Evolutionary conservation across 768 basidiomycete genomes (phyloP), one percentile per base, ranked within the genome.

Genomic region (Pulveroboletus ravenelii): DNA sequence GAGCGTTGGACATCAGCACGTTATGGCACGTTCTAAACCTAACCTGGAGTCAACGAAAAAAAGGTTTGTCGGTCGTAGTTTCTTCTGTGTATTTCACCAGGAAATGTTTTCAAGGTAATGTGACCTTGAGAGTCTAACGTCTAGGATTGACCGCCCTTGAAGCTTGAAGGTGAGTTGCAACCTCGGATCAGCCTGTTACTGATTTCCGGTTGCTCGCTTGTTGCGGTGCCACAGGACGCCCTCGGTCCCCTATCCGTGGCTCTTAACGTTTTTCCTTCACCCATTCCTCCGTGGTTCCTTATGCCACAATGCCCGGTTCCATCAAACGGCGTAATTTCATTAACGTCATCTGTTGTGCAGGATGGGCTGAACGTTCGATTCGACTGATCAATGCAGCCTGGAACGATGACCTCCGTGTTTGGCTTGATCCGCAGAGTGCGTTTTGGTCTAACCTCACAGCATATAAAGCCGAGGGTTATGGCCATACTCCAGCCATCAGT

Each of bases 311-410:
- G 13, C 15, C 18, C 32, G 45, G 27, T 32, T 49, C 38, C 30
- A 37, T 18, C 30, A 18, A 29, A 38, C 34, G 7, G 23, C 31
- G 12, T 31, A 43, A 18, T 44, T 43, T 46, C 47, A 20, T 43
- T 31, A 13, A 32, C 38, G 37, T 45, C 39, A 27, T 34, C 41
- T 10, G 20, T 48, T 42, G 49, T 39, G 57, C 55, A 57, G 57
- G 64, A 60, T 51, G 62, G 65, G 41, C 39, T 18, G 9, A 60
- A 51, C 41, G 23, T 49, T 53, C 60, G 20, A 41, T 39, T 7
- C 6, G 30, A 6, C 34, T 23, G 20, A 23, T 23, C 20, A 23
- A 23, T 23, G 2, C 20, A 23, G 20, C 20, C 4, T 23, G 31
- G 48, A 44, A 50, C 45, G 38, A 39, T 48, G 35, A 18, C 9